Percentiles rank a stretch among this genome's conserved stretches.
Evolutionary conservation across 2,329 filamentous ascomycete genomes (phyloP).

Genomic region (Phoma sp.): DNA sequence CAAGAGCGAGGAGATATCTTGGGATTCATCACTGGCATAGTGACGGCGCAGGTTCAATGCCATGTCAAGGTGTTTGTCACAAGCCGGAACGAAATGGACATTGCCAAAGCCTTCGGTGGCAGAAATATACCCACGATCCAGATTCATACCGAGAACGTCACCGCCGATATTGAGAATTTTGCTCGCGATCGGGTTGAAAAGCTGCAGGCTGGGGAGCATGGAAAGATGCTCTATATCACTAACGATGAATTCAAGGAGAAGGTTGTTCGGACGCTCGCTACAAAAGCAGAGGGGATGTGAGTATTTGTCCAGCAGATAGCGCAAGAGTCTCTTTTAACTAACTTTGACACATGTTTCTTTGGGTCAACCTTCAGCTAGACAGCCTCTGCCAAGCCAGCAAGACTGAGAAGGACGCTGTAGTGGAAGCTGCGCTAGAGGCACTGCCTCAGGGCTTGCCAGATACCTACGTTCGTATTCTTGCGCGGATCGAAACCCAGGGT

Average conservation of each 20-base stretch:
- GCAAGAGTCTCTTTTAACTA: not conserved
- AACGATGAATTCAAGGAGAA: slow-evolving; percentile 19
- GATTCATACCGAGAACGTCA: slow-evolving; percentile 22
- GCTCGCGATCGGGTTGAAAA: slow-evolving; percentile 18
- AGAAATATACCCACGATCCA: slow-evolving; percentile 24
- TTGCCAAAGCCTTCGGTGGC: slow-evolving; percentile 22
- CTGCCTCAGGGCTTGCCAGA: slow-evolving; percentile 21
- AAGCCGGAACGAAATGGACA: slow-evolving; percentile 28
- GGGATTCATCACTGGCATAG: slow-evolving; percentile 14
- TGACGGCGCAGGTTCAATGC: slow-evolving; percentile 8
- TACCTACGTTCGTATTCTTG: slow-evolving; percentile 27
- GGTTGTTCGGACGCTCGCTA: slow-evolving; percentile 20
- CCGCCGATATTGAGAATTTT: slow-evolving; percentile 24
- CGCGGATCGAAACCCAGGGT: slow-evolving; percentile 22
- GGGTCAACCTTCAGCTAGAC: slow-evolving; percentile 29
- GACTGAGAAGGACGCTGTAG: slow-evolving; percentile 12
- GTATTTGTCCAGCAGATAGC: not conserved
- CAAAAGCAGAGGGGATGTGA: slow-evolving; percentile 30
- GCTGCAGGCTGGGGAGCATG: slow-evolving; percentile 13
- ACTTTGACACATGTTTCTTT: slow-evolving; percentile 24
- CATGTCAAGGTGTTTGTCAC: slow-evolving; percentile 27
- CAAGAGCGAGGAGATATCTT: slow-evolving; percentile 11
- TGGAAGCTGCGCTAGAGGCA: slow-evolving; percentile 19
- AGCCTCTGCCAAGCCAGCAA: slow-evolving; percentile 23
- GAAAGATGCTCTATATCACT: slow-evolving; percentile 24